Conservation (phyloP, 1,139 yeast species). For the Pichia sp. region DNA sequence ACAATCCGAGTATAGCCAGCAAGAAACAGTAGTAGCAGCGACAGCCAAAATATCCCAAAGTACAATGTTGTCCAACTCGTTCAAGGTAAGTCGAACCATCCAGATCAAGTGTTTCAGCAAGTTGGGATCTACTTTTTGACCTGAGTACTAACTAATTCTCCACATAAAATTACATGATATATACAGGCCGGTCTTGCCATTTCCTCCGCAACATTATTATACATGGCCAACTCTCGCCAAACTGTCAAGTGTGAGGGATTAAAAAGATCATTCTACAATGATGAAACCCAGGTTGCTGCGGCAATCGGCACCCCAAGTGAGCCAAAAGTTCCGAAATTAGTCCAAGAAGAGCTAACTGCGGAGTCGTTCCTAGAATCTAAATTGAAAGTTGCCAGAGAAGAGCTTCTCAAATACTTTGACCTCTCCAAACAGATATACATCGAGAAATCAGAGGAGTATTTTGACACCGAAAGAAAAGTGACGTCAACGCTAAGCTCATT, state of each 20-base stretch:
- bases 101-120: neutral
- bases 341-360: constrained; percentile 52
- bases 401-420: constrained; percentile 29
- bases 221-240: neutral
- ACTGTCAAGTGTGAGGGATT: constrained; percentile 11
- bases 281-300: constrained; percentile 51
- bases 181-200: constrained; percentile 14
- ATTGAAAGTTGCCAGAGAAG: constrained; percentile 46
- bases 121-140: neutral
- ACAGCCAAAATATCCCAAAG: neutral
- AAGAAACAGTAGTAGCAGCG: neutral
- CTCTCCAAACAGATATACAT: constrained; percentile 38
- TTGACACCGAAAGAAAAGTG: constrained; percentile 57
- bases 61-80: neutral
- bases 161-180: neutral
- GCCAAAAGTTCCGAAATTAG: constrained; percentile 33
- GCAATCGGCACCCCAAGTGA: constrained; percentile 38
- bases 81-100: neutral
- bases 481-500: constrained; percentile 63
- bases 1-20: no score
- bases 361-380: constrained; percentile 54
- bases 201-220: constrained; percentile 10
- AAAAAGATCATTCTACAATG: constrained; percentile 49
- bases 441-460: constrained; percentile 36
- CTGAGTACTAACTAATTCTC: neutral